Percentiles rank a stretch among this genome's conserved stretches.
phyloP scores from a whole-genome alignment of 495 filamentous ascomycete genomes.

The Staphylotrichum tortipilum region DNA sequence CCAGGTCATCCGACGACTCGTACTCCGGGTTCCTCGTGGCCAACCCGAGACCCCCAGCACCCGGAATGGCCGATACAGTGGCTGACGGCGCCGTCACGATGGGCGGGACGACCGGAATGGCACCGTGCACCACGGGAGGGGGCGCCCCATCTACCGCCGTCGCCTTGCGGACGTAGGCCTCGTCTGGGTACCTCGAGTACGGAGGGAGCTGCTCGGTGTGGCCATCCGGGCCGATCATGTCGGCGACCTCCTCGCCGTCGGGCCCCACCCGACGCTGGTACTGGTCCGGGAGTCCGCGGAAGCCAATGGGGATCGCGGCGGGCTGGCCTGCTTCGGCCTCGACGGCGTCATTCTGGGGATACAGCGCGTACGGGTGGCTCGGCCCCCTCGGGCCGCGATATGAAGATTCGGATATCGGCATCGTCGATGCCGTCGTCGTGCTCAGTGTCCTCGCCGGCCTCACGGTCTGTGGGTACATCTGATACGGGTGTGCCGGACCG shows the following conservation, averaged over 20 bases:
- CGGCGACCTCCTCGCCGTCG: conserved; percentile 75
- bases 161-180: conserved; percentile 16
- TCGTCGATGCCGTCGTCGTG: conserved; percentile 52
- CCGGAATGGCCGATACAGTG: conserved; percentile 23
- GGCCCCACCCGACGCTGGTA: conserved; percentile 67
- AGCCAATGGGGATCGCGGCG: conserved; percentile 58
- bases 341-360: conserved; percentile 57
- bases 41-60: conserved; percentile 45
- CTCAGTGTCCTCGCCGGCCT: conserved; percentile 55
- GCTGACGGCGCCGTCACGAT: background rate
- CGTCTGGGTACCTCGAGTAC: conserved; percentile 49
- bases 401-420: conserved; percentile 46
- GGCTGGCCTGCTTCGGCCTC: conserved; percentile 10
- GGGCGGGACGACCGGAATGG: background rate
- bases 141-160: conserved; percentile 7
- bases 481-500: conserved; percentile 81
- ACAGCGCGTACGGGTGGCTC: conserved; percentile 79
- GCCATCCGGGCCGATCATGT: conserved; percentile 81
- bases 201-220: conserved; percentile 86
- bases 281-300: conserved; percentile 52
- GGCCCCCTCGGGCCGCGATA: conserved; percentile 57
- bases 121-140: background rate
- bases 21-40: conserved; percentile 49
- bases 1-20: conserved; percentile 43
- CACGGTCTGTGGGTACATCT: conserved; percentile 73